Conservation (phyloP, 345 rosid genomes). For the Lenwebbia sp. region DNA sequence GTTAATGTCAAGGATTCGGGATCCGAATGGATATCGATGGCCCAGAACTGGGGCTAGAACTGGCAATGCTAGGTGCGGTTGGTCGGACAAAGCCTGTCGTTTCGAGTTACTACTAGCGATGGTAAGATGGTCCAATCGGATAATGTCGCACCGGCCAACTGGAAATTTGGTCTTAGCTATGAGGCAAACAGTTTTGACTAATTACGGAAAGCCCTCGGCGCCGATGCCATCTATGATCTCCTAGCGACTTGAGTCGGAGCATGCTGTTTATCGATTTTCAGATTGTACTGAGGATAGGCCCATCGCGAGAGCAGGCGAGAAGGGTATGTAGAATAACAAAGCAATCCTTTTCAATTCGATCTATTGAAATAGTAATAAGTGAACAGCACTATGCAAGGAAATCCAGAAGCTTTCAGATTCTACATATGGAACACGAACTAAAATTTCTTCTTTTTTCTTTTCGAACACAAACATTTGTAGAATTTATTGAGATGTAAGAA, state of each 20-base stretch:
- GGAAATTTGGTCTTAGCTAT: neutral
- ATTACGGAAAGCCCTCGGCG: neutral
- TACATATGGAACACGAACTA: neutral
- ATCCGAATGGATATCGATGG: slow-evolving; percentile 2
- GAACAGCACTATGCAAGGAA: neutral
- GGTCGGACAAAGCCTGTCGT: slow-evolving; percentile 1
- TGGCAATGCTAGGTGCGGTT: neutral
- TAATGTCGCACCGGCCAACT: neutral
- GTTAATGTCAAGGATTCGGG: slow-evolving; percentile 19
- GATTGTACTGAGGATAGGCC: neutral
- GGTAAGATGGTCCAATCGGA: neutral
- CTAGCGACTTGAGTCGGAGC: neutral
- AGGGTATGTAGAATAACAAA: neutral
- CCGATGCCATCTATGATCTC: neutral
- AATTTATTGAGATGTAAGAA: neutral
- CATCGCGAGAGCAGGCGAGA: neutral
- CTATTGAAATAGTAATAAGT: neutral
- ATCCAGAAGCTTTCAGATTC: neutral
- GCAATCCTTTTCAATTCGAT: neutral
- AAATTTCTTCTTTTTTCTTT: neutral
- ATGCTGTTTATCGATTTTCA: neutral
- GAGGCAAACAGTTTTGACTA: neutral
- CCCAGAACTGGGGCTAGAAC: neutral
- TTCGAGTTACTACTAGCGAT: neutral
- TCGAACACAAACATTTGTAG: neutral